Evolutionary conservation across 352 stramenopile species (phyloP), one percentile per base, ranked within the genome.

Genomic region (Plasmopara halstedii): DNA sequence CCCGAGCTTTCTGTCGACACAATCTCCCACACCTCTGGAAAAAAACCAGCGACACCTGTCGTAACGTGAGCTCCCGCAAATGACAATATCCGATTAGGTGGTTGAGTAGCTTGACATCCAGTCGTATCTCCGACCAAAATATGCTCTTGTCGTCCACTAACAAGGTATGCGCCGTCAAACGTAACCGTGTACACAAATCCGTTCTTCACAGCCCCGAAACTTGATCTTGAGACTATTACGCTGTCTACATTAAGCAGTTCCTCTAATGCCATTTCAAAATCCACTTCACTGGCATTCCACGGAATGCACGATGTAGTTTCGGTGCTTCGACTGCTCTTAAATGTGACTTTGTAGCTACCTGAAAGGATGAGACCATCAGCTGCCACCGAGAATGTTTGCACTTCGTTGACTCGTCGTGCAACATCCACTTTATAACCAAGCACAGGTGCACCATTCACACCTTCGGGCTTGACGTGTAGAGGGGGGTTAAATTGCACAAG

Each of bases 401-500:
- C 80, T 10, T 81, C 67, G 36, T 85, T 53, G 27, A 91, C 64
- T 26, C 73, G 73, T n/a, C 53, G 60, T 4, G 80, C 77, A 25
- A 91, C 52, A 31, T 91, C 77, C 42, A 91, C 70, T 35, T 80
- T 84, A 59, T 91, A 91, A 0, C 77, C 77, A 9, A 91, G 52
- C 33, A 91, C 73, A 1, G 77, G 77, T 1, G 74, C 73, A 15
- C 75, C 74, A 46, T 85, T 84, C 50, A 76, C 70, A 23, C 72
- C 73, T 46, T 88, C 77, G 29, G 71, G 69, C 39, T 81, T 89
- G 40, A 63, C 63, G 11, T 67, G 51, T 35, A 69, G 56, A 0
- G 78, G 74, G 13, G 72, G 68, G 17, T 73, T 45, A 39, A 88
- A 78, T 62, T 88, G 73, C 27, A 88, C 64, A 27, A 56, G 75